These are phyloP conservation scores for Nitzschia putrida DNA, from an alignment of 108 stramenopile genomes.

Conservation along the genomic window DNA sequence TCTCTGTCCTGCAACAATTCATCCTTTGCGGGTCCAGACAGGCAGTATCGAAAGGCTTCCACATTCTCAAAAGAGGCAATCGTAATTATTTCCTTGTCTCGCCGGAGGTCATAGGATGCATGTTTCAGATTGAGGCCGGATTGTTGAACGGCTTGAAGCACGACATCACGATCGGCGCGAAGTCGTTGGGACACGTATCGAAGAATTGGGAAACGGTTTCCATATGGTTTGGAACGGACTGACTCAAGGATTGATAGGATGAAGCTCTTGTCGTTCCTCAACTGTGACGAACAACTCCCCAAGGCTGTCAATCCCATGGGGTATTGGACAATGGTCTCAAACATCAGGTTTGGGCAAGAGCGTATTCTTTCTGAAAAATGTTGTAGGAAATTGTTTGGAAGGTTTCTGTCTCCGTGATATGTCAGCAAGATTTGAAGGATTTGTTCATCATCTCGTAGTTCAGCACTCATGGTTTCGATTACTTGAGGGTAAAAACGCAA, in stretches of 20 bases:
- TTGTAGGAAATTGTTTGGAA: slow-evolving; percentile 27
- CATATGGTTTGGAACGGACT: background rate
- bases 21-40: slow-evolving; percentile 18
- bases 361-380: slow-evolving; percentile 34
- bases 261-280: slow-evolving; percentile 34
- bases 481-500: slow-evolving; percentile 8
- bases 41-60: slow-evolving; percentile 36
- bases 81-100: slow-evolving; percentile 34
- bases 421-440: slow-evolving; percentile 15
- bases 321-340: slow-evolving; percentile 10
- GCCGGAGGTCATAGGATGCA: slow-evolving; percentile 36
- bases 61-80: slow-evolving; percentile 32
- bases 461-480: slow-evolving; percentile 21
- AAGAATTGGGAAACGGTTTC: slow-evolving; percentile 16
- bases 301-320: slow-evolving; percentile 16
- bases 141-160: slow-evolving; percentile 30
- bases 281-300: background rate
- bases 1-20: slow-evolving; percentile 22
- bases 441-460: slow-evolving; percentile 30
- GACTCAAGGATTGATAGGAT: slow-evolving; percentile 10
- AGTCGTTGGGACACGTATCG: slow-evolving; percentile 42
- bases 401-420: background rate
- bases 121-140: slow-evolving; percentile 38
- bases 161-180: slow-evolving; percentile 39
- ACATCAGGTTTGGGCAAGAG: slow-evolving; percentile 12